Conservation (phyloP, 495 filamentous ascomycete genomes). For the Glutinoglossum americanum region DNA sequence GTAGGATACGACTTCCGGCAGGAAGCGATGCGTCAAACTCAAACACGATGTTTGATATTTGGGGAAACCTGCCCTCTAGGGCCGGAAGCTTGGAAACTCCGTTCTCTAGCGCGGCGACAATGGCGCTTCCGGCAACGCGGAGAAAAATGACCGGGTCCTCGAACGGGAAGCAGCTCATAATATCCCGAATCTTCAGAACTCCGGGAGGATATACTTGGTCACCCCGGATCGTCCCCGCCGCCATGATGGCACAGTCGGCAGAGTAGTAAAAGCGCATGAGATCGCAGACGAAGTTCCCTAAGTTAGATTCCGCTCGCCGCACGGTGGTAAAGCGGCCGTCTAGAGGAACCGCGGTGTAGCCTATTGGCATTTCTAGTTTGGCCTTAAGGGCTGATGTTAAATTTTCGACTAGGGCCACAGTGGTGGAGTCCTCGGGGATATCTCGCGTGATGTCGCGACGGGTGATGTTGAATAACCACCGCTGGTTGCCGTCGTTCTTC, state of each 20-base stretch:
- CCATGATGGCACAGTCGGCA: constrained; percentile 68
- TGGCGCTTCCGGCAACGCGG: constrained; percentile 37
- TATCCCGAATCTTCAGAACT: constrained; percentile 50
- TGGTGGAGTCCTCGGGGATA: constrained; percentile 37
- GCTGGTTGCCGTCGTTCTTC: constrained; percentile 18
- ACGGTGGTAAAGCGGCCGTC: constrained; percentile 76
- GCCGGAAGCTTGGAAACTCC: constrained; percentile 58
- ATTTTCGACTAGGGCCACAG: constrained; percentile 35
- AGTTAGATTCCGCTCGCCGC: constrained; percentile 50
- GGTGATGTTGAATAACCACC: constrained; percentile 60
- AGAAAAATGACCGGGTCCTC: constrained; percentile 76
- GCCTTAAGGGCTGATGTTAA: constrained; percentile 47
- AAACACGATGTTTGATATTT: constrained; percentile 64
- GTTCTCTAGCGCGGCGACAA: constrained; percentile 65
- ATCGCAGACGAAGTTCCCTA: constrained; percentile 80
- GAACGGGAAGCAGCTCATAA: constrained; percentile 69
- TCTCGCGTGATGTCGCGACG: constrained; percentile 47
- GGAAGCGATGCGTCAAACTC: constrained; percentile 39
- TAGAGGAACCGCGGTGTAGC: constrained; percentile 56
- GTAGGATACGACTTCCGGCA: constrained; percentile 36
- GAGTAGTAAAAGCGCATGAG: constrained; percentile 66
- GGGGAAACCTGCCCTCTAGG: constrained; percentile 56
- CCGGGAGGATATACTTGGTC: constrained; percentile 77
- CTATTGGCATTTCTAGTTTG: constrained; percentile 64
- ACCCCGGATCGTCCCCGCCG: constrained; percentile 70